Base-by-base conservation (phyloP, 441 rosid genomes). In the Biscutella laevigata region DNA sequence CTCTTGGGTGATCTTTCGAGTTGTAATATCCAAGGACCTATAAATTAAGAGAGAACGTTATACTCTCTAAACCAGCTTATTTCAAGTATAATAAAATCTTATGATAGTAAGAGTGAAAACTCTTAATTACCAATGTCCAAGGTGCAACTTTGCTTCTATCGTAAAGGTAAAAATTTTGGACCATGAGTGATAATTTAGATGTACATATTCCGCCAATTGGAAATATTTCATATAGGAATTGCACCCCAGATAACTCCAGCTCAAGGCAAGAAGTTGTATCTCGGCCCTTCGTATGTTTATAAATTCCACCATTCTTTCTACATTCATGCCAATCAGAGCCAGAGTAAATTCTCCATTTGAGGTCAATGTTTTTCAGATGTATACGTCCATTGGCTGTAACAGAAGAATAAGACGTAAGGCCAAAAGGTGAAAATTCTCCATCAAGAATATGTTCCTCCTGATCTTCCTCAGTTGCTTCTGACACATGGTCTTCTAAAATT, bases 1-100 rank as follows among this genome's bases (percentile, higher is more conserved):
- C 88, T 71, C 97, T 82, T 17, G 99, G 97, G 69, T 69, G 92
- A 78, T 78, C 92, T 75, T 81, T 90, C 33, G 99, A 85, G 58
- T 66, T 67, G 69, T 82, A 82, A 66, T 77, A 64, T 59, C 99
- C 91, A 53, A 90, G 68, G 52, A 94, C 83, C 99, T 94, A 67
- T 29, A 41, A 77, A 55, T 55, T 22, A 19, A 43, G 39, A 63
- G 35, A 66, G 29, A 15, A 57, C 20, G 19, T 41, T 51, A 54
- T 42, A 24, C 11, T 37, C 30, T 37, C 20, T 49, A 42, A 46
- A 17, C 16, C 36, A 32, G 32, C 38, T 16, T 24, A 55, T 16
- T 40, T 19, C 34, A 45, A 45, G 39, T 37, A 53, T 37, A 45
- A 35, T 21, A 48, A 52, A 35, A 17, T 20, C 11, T 25, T 45